Percentiles rank a stretch among this genome's conserved stretches.
These are phyloP conservation scores for Roridomyces roridus DNA, from an alignment of 768 basidiomycete genomes.

Conservation along the genomic window DNA sequence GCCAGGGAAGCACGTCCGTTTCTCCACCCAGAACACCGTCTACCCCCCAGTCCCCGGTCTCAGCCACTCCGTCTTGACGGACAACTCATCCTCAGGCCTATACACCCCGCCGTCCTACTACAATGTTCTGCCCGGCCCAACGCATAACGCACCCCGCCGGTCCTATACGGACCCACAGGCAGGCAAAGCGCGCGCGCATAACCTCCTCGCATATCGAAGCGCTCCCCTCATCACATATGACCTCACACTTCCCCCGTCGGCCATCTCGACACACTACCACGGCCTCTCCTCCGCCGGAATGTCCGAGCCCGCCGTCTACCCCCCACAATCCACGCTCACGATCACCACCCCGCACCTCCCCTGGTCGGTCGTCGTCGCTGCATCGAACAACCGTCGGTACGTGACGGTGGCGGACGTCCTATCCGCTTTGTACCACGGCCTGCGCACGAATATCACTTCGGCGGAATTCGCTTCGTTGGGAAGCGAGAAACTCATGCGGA, in stretches of 20 bases:
- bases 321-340: constrained; percentile 12
- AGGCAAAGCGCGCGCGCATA: constrained; percentile 2
- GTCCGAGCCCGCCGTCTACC: constrained; percentile 19
- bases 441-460: too few species aligned
- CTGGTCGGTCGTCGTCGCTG: constrained; percentile 12
- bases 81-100: neutral
- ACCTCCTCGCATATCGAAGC: constrained; percentile 1
- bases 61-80: neutral
- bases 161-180: neutral
- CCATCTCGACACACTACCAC: constrained; percentile 3
- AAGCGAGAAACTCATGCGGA: too few species aligned
- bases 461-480: too few species aligned
- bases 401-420: too few species aligned
- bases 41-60: neutral
- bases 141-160: constrained; percentile 4
- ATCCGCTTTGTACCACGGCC: too few species aligned
- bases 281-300: constrained; percentile 3
- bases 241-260: constrained; percentile 6
- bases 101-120: constrained; percentile 11
- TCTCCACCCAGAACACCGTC: neutral
- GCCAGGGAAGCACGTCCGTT: neutral
- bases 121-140: constrained; percentile 12
- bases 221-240: constrained; percentile 6
- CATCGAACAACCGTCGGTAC: neutral
- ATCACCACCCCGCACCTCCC: constrained; percentile 18